A percentile compares a stretch with the other conserved stretches of the same genome.
phyloP scores from a whole-genome alignment of 345 rosid species.

The Cardamine resedifolia region DNA sequence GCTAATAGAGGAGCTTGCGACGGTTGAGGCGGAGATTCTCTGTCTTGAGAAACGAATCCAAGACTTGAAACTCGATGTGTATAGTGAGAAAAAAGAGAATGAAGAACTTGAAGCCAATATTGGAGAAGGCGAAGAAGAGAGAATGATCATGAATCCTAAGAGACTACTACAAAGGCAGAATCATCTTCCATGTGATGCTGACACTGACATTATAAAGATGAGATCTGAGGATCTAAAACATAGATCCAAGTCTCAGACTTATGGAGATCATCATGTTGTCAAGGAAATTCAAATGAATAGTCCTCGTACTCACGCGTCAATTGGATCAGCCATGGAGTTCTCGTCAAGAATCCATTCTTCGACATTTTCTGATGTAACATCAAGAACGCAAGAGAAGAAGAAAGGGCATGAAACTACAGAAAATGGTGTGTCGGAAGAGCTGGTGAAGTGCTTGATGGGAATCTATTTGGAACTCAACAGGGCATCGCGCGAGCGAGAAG shows the following conservation, averaged over 20 bases:
- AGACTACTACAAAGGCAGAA: constrained; percentile 36
- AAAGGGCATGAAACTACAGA: constrained; percentile 39
- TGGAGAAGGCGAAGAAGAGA: constrained; percentile 39
- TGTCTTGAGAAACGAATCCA: constrained; percentile 72
- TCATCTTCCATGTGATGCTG: constrained; percentile 38
- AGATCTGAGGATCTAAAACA: constrained; percentile 39
- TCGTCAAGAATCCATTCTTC: constrained; percentile 48
- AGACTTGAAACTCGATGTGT: constrained; percentile 62
- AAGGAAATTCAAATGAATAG: constrained; percentile 44
- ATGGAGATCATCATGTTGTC: constrained; percentile 35
- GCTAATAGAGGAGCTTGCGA: constrained; percentile 64
- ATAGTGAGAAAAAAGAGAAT: constrained; percentile 46
- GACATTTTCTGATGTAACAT: constrained; percentile 45
- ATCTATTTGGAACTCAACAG: constrained; percentile 68
- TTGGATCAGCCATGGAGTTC: constrained; percentile 61
- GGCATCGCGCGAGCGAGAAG: constrained; percentile 42
- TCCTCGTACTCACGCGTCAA: constrained; percentile 55
- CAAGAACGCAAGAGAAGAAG: constrained; percentile 20
- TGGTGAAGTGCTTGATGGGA: constrained; percentile 63
- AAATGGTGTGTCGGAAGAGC: constrained; percentile 69
- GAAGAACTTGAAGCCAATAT: constrained; percentile 29
- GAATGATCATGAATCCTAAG: constrained; percentile 43
- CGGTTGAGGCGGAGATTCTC: constrained; percentile 78
- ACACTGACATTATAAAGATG: constrained; percentile 22
- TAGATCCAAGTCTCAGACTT: constrained; percentile 51